These are phyloP conservation scores for Porogramme epimiltina DNA, from an alignment of 1,284 basidiomycete species.

Conservation along the genomic window DNA sequence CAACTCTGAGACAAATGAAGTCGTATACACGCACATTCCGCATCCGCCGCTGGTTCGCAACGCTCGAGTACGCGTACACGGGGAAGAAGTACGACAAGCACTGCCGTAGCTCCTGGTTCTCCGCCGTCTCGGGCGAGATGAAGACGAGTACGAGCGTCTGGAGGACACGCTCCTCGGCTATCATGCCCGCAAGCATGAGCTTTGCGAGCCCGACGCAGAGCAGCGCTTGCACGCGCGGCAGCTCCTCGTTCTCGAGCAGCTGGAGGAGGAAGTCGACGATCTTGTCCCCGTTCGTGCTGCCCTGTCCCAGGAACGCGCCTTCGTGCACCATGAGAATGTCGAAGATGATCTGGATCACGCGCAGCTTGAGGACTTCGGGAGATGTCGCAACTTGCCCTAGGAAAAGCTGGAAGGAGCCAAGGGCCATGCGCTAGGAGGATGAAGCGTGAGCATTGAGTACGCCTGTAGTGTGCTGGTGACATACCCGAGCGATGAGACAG, in stretches of 20 bases:
- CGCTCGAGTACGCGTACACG: constrained; percentile 87
- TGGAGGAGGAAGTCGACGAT: constrained; percentile 80
- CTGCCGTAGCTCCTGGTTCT: constrained; percentile 88
- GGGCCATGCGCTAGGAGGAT: constrained; percentile 74
- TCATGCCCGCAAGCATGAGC: constrained; percentile 84
- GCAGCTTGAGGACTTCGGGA: constrained; percentile 77
- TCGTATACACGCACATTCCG: constrained; percentile 57
- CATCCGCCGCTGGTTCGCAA: constrained; percentile 79
- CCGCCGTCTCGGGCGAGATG: constrained; percentile 83
- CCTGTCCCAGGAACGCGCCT: constrained; percentile 67
- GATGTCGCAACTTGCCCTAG: constrained; percentile 82
- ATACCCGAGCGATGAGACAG: constrained; percentile 83
- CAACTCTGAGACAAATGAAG: neutral
- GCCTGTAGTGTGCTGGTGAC: constrained; percentile 16
- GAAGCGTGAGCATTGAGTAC: neutral
- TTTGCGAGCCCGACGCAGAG: constrained; percentile 88
- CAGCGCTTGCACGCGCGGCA: constrained; percentile 76
- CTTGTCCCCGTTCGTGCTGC: constrained; percentile 57
- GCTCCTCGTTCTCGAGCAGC: constrained; percentile 76
- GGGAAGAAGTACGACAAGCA: constrained; percentile 97
- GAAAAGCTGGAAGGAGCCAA: constrained; percentile 91
- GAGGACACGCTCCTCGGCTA: constrained; percentile 77
- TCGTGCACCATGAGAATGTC: constrained; percentile 93
- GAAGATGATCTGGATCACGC: constrained; percentile 86
- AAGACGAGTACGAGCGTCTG: constrained; percentile 82